phyloP scores from a whole-genome alignment of 179 eudicot species.

The Corrigiola litoralis region DNA sequence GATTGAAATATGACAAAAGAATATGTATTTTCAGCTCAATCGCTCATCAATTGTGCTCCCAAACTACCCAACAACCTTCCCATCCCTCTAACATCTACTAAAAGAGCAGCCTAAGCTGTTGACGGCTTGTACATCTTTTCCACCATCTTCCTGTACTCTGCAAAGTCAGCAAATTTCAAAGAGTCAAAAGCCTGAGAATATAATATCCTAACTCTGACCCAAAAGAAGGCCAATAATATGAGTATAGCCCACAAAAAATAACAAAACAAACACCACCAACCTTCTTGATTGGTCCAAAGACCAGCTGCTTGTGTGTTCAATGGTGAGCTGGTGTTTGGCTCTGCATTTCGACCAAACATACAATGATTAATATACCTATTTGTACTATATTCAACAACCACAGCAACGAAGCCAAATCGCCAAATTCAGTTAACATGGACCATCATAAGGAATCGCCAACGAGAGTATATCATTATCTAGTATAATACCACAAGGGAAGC shows the following conservation, averaged over 20 bases:
- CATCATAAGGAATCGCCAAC: too few species aligned
- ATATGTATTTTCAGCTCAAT: constrained; percentile 2
- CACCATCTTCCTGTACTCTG: constrained; percentile 92
- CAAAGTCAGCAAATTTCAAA: constrained; percentile 12
- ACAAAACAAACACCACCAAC: constrained; percentile 1
- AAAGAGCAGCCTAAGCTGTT: constrained; percentile 14
- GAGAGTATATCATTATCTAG: too few species aligned
- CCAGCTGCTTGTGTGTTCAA: constrained; percentile 89
- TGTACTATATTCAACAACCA: too few species aligned
- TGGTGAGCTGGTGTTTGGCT: constrained; percentile 81
- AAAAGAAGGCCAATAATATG: too few species aligned
- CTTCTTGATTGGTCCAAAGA: constrained; percentile 82
- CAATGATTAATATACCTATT: neutral
- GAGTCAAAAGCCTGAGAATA: neutral
- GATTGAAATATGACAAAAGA: neutral
- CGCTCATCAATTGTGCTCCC: constrained; percentile 11
- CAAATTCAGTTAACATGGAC: too few species aligned
- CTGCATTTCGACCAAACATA: constrained; percentile 10
- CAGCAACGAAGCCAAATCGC: too few species aligned
- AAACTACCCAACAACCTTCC: constrained; percentile 8
- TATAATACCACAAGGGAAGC: too few species aligned
- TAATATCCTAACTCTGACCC: too few species aligned
- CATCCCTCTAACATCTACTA: constrained; percentile 2
- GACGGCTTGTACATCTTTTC: constrained; percentile 75
- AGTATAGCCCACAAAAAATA: too few species aligned